These are phyloP conservation scores for Chamaecrista fasciculata DNA, from an alignment of 306 rosid genomes.

Conservation along the genomic window DNA sequence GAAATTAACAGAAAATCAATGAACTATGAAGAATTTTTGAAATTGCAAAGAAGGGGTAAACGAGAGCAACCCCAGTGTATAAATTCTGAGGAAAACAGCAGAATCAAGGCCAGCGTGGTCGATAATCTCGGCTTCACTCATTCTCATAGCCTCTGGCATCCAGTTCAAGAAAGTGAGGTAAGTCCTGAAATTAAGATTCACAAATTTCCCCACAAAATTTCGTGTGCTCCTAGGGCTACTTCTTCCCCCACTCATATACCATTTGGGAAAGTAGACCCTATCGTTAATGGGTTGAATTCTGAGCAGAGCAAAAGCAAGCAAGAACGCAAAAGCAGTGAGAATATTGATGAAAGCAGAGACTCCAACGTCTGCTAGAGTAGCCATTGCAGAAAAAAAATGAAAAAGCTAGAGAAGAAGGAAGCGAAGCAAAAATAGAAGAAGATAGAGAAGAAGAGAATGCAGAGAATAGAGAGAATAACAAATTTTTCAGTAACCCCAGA, in stretches of 20 bases:
- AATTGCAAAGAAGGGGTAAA: background rate
- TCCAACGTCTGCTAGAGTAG: constrained; percentile 80
- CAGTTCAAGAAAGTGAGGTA: constrained; percentile 81
- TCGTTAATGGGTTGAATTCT: constrained; percentile 91
- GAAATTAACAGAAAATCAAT: background rate
- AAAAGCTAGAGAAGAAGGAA: constrained; percentile 10
- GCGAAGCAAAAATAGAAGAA: constrained; percentile 8
- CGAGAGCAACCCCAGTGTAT: constrained; percentile 68
- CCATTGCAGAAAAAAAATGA: constrained; percentile 50
- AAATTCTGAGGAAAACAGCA: constrained; percentile 91
- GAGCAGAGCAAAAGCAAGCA: constrained; percentile 83
- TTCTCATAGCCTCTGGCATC: constrained; percentile 94
- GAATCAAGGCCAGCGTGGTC: constrained; percentile 95
- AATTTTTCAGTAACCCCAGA: constrained; percentile 21
- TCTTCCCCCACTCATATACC: constrained; percentile 75
- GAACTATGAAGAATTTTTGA: constrained; percentile 21
- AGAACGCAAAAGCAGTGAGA: constrained; percentile 65
- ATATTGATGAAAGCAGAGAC: constrained; percentile 86
- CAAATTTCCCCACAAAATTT: constrained; percentile 77
- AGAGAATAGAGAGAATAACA: constrained; percentile 40
- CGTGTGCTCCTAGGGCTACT: constrained; percentile 62
- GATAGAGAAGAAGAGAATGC: constrained; percentile 25
- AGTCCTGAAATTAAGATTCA: constrained; percentile 75
- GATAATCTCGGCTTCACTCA: constrained; percentile 76
- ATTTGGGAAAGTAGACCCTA: constrained; percentile 88